Evolutionary conservation across 768 basidiomycete species (phyloP).

Genomic region (Pholiota molesta): DNA sequence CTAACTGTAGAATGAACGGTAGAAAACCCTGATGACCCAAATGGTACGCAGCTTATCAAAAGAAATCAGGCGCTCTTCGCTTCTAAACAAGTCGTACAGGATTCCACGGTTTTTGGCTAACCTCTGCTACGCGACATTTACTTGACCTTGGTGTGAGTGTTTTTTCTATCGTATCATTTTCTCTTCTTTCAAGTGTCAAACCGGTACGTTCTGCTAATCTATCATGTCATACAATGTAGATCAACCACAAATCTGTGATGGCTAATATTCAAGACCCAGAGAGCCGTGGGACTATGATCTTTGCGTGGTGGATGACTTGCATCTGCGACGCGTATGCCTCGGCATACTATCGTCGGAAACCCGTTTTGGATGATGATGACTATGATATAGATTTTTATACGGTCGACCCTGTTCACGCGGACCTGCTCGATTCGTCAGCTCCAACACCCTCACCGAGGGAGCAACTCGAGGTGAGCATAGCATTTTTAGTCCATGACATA

Average conservation of each 20-base stretch:
- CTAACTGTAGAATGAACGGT: slow-evolving; percentile 19
- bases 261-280: slow-evolving; percentile 74
- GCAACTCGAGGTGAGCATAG: slow-evolving; percentile 68
- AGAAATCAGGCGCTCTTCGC: slow-evolving; percentile 6
- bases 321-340: slow-evolving; percentile 83
- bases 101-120: slow-evolving; percentile 86
- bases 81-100: slow-evolving; percentile 47
- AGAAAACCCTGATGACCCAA: slow-evolving; percentile 77
- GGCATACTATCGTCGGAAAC: slow-evolving; percentile 84
- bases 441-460: slow-evolving; percentile 69
- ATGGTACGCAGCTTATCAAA: slow-evolving; percentile 46
- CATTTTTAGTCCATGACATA: slow-evolving; percentile 3
- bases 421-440: slow-evolving; percentile 46
- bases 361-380: slow-evolving; percentile 85
- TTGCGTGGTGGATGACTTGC: slow-evolving; percentile 94
- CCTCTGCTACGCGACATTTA: slow-evolving; percentile 75
- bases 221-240: slow-evolving; percentile 43
- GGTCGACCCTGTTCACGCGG: slow-evolving; percentile 59
- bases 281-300: slow-evolving; percentile 82
- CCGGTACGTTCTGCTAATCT: slow-evolving; percentile 9
- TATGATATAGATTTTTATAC: slow-evolving; percentile 91
- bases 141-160: slow-evolving; percentile 69
- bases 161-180: slow-evolving; percentile 13
- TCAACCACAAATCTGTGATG: slow-evolving; percentile 84
- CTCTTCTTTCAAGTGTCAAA: slow-evolving; percentile 6